Evolutionary conservation across 2,329 filamentous ascomycete genomes (phyloP).

Genomic region (Scytalidium lignicola): DNA sequence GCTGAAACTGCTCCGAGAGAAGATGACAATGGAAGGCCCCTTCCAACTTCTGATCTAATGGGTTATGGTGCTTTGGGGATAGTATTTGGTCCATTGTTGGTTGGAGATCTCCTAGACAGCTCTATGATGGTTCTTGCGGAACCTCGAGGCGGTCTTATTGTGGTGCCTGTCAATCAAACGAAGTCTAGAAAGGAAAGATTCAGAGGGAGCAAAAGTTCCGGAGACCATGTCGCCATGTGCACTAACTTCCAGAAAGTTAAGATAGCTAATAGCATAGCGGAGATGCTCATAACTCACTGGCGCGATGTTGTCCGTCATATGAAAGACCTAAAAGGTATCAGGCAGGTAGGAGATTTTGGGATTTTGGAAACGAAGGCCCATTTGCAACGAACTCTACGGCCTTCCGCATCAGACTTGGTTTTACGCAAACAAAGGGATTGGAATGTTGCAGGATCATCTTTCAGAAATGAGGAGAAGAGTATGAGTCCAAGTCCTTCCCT

Average conservation of each 20-base stretch:
- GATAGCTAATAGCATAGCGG: conserved; percentile 53
- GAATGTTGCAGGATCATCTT: conserved; percentile 18
- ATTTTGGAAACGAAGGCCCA: conserved; percentile 10
- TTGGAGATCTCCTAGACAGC: conserved; percentile 51
- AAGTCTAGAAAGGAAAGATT: conserved; percentile 37
- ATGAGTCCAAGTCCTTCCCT: conserved; percentile 31
- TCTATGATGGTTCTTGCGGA: conserved; percentile 34
- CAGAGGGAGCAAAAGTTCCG: conserved; percentile 23
- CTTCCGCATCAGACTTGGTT: conserved; percentile 38
- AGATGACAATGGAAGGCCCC: conserved; percentile 44
- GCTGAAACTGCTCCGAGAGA: conserved; percentile 50
- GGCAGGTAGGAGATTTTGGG: conserved; percentile 7
- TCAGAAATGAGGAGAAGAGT: conserved; percentile 17
- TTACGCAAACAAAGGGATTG: conserved; percentile 34
- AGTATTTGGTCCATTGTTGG: conserved; percentile 59
- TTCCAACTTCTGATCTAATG: conserved; percentile 56
- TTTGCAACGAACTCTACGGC: conserved; percentile 24
- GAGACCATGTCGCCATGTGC: conserved; percentile 17
- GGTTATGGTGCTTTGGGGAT: conserved; percentile 58
- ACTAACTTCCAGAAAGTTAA: conserved; percentile 48
- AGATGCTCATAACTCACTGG: conserved; percentile 65
- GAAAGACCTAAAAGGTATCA: conserved; percentile 35
- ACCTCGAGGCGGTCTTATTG: conserved; percentile 19
- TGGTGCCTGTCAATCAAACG: conserved; percentile 30
- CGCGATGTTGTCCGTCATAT: conserved; percentile 58